Base-by-base conservation (phyloP, 257 asterid species). In the Rehmannia glutinosa region DNA sequence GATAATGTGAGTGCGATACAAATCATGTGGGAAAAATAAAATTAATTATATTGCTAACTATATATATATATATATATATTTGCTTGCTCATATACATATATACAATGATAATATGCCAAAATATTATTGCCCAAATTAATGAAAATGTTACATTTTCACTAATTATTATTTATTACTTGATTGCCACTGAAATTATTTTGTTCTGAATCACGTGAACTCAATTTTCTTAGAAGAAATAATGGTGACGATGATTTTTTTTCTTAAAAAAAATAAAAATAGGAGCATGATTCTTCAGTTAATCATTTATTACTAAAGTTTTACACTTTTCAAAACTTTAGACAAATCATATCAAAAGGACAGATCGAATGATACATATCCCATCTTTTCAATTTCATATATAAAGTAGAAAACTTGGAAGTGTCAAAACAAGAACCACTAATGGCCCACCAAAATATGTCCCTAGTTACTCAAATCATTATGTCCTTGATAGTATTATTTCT, bases 341-440 rank as follows among this genome's bases (percentile, higher is more conserved):
- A 51, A 73, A 59, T 50, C 35, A 28, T 30, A 47, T 38, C 60
- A 73, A 58, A 73, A 51, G 56, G 74, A 61, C 47, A 74, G 8
- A 15, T n/a, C 55, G 17, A 73, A 38, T 60, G 66, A 60, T 58
- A 10, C 58, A 42, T n/a, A 41, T 41, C 62, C 49, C 17, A 13
- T 10, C 47, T 38, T 60, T 65, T 35, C 41, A 54, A 39, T 4
- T 6, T 23, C 16, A 47, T 11, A 21, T 30, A 17, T 15, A 38
- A 38, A 50, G 38, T 51, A 57, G 23, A 33, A 16, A 36, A 70
- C 46, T 47, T 62, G 32, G 35, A 3, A 69, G 69, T 63, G 69
- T 63, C 80, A 45, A 27, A 30, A 27, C 19, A 63, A 27, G 28
- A 63, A 28, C 57, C 69, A 63, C 16, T 45, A 27, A 4, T 45